Evolutionary conservation across 2,329 filamentous ascomycete species (phyloP), one percentile per base, ranked within the genome.

Genomic region (Aureobasidium mangrovei): DNA sequence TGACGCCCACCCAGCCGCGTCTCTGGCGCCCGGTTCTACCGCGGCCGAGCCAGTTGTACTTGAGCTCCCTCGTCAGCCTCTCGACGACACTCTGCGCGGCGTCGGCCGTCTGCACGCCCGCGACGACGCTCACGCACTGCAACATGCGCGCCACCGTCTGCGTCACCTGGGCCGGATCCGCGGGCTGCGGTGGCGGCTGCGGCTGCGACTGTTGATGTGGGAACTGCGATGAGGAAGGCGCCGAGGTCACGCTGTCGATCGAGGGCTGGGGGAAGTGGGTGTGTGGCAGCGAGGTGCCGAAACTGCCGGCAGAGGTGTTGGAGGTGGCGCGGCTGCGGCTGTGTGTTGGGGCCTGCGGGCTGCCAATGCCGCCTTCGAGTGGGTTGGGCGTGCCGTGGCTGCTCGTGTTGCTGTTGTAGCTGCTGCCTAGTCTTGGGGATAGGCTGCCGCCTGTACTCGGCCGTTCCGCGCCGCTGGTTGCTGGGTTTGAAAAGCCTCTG

Each of bases 71-170:
- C 55, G 86, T 89, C 58, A 98, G 74, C 64, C 91, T 81, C 58
- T 91, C 86, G 64, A 97, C 86, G 70, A 85, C 88, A 55, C 78
- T 79, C 65, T 91, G 88, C 1, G 81, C 78, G 36, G 85, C 82
- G 59, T 94, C 88, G 7, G 80, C 80, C 0, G 77, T 82, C 64
- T 82, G 85, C 9, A 95, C 80, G 58, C 84, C 84, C 3, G 88
- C 87, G 26, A 98, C 76, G 6, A 98, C 90, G 67, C 86, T 91
- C 70, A 97, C 85, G 69, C 93, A 98, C 73, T 98, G 93, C 59
- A 98, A 75, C 88, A 98, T 95, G 48, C 91, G 78, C 0, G 90
- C 93, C 0, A 96, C 91, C 61, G 91, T 95, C 62, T 97, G 91
- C 0, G 93, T 95, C 53, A 97, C 83, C 65, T 93, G 83, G 66